These are phyloP conservation scores for Rhizopus delemar DNA, from an alignment of 371 early-diverging fungal species.

Conservation along the genomic window DNA sequence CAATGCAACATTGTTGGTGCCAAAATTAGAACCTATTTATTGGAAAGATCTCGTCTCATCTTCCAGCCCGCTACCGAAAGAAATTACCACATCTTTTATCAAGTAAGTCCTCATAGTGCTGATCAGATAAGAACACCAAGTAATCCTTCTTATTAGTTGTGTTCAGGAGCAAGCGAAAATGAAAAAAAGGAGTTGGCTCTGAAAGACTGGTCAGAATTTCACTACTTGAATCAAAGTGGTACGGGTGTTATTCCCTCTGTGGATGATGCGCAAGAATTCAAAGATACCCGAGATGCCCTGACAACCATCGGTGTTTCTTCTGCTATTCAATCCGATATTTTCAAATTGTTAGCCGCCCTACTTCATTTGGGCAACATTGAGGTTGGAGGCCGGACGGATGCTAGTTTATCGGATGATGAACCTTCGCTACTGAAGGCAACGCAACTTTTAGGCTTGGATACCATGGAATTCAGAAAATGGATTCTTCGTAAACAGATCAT, in stretches of 20 bases:
- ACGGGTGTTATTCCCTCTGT: slow-evolving; percentile 78
- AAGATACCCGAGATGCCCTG: slow-evolving; percentile 78
- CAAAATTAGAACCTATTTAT: slow-evolving; percentile 92
- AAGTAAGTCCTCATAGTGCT: slow-evolving; percentile 35
- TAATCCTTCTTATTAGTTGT: slow-evolving; percentile 57
- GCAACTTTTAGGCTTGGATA: slow-evolving; percentile 74
- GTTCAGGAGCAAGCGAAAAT: slow-evolving; percentile 82
- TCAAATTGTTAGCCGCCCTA: slow-evolving; percentile 85
- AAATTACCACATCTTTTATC: slow-evolving; percentile 99
- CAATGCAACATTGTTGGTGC: slow-evolving; percentile 91
- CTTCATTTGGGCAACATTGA: slow-evolving; percentile 93
- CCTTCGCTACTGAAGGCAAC: slow-evolving; percentile 65
- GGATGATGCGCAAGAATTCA: slow-evolving; percentile 90
- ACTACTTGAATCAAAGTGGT: slow-evolving; percentile 88
- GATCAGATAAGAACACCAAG: background rate
- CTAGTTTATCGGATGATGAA: slow-evolving; percentile 77
- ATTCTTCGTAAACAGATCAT: slow-evolving; percentile 87
- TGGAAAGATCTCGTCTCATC: slow-evolving; percentile 96
- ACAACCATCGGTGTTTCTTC: slow-evolving; percentile 81
- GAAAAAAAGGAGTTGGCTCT: slow-evolving; percentile 78
- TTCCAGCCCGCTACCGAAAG: slow-evolving; percentile 94
- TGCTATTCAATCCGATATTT: slow-evolving; percentile 81
- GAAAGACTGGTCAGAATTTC: slow-evolving; percentile 70
- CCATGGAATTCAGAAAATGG: slow-evolving; percentile 83
- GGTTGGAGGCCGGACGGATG: slow-evolving; percentile 69